Base-by-base conservation (phyloP, 2,329 filamentous ascomycete species). In the Colletotrichum neosansevieriae region DNA sequence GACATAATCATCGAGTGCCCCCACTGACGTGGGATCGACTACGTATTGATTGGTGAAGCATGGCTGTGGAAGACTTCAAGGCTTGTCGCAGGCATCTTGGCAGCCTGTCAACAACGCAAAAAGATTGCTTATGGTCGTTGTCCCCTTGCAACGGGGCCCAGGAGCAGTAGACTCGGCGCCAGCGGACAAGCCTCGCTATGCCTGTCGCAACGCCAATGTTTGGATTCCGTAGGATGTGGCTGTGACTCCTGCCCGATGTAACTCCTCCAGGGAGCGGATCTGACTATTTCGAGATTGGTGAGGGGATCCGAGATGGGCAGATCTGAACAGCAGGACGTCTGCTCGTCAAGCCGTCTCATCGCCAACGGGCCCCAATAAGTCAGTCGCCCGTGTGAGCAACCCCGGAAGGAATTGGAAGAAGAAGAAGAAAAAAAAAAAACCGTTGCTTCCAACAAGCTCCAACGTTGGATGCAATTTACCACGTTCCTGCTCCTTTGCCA, bases 291-390 rank as follows among this genome's bases (percentile, higher is more conserved):
- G 45, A 45, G 36, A 12, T 51, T 53, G 45, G 36, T 29, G 17
- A 45, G 32, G 34, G n/a, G 12, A 17, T 32, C 12, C 29, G 36
- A 29, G 44, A 58, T 60, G 45, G 32, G 47, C 62, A 60, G 47
- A 47, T 60, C 15, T 17, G 24, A 50, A 42, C 36, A 38, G 17
- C 17, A 42, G 45, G 45, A 60, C 56, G 45, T 45, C 36, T 60
- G 56, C 62, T 58, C n/a, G 49, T 60, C 62, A 60, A 38, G 47
- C 62, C 45, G 47, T 38, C 45, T 10, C 62, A 24, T 13, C 32
- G 51, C 51, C n/a, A 10, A 44, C n/a, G 49, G 29, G 6, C 45
- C 24, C 59, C 15, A 19, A 13, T 34, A 17, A 58, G 29, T 29
- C 40, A n/a, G n/a, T n/a, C 32, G 15, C 17, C 45, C 57, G 32